Conservation (phyloP, 2,329 filamentous ascomycete species). For the Penicillium sp. region DNA sequence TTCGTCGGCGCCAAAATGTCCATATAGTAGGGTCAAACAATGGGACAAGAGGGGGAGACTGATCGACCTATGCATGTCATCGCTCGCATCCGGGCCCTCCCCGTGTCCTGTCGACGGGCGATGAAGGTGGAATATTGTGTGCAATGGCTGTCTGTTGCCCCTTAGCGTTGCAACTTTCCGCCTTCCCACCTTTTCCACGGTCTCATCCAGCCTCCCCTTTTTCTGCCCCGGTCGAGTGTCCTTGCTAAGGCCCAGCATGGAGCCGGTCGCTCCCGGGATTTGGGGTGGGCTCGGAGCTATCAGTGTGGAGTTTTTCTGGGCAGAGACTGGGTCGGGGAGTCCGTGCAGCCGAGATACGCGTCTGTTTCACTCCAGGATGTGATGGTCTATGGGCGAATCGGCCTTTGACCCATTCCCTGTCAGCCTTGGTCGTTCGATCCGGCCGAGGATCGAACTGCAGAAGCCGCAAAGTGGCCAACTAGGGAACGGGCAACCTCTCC, state of each 20-base stretch:
- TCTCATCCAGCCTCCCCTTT: neutral
- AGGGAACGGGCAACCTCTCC: neutral
- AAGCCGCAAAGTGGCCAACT: neutral
- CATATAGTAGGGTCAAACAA: neutral
- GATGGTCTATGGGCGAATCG: conserved; percentile 12
- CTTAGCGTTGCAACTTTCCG: neutral
- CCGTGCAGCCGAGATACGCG: conserved; percentile 38
- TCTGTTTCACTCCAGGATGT: conserved; percentile 29
- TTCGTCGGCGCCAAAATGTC: conserved; percentile 11
- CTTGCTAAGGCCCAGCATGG: neutral
- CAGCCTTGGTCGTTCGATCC: conserved; percentile 5
- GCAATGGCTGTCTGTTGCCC: neutral
- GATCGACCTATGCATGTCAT: conserved; percentile 27
- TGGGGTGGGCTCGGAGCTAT: conserved; percentile 6
- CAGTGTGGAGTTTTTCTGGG: conserved; percentile 1
- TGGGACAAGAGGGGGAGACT: conserved; percentile 14
- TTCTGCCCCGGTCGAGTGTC: neutral
- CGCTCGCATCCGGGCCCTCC: conserved; percentile 1
- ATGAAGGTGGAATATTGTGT: neutral
- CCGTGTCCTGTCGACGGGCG: conserved; percentile 3
- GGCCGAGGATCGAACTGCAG: conserved; percentile 8
- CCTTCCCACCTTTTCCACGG: neutral
- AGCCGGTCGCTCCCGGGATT: conserved; percentile 19
- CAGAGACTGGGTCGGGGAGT: conserved; percentile 12
- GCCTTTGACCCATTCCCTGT: neutral